Percentiles rank a stretch among this genome's conserved stretches.
These are phyloP conservation scores for Panellus pusillus DNA, from an alignment of 768 basidiomycete genomes.

Conservation along the genomic window DNA sequence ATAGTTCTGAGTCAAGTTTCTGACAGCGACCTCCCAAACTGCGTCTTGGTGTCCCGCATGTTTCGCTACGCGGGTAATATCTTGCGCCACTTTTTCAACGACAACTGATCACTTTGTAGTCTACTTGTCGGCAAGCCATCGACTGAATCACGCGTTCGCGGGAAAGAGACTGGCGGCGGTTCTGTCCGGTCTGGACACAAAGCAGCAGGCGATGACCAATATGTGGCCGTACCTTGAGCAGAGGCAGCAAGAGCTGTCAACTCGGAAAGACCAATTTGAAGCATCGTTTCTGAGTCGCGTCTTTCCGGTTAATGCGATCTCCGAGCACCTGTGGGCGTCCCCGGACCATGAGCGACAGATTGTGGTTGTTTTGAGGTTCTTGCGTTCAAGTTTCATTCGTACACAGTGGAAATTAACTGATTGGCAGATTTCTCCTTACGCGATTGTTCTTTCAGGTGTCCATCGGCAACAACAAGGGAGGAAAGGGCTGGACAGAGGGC, in stretches of 20 bases:
- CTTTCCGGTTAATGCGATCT: conserved; percentile 37
- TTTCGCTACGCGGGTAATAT: conserved; percentile 63
- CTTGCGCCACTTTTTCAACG: conserved; percentile 9
- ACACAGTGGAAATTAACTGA: background rate
- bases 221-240: conserved; percentile 71
- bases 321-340: conserved; percentile 53
- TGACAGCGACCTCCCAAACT: conserved; percentile 41
- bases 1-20: conserved; percentile 53
- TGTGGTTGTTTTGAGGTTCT: conserved; percentile 56
- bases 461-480: conserved; percentile 39
- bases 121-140: conserved; percentile 58
- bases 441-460: conserved; percentile 65
- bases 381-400: no score
- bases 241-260: conserved; percentile 44
- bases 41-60: conserved; percentile 55
- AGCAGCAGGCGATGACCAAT: conserved; percentile 50
- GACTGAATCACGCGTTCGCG: conserved; percentile 45
- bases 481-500: conserved; percentile 33
- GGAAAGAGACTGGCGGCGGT: conserved; percentile 49
- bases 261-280: conserved; percentile 40
- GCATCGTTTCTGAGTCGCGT: conserved; percentile 50
- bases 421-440: conserved; percentile 59
- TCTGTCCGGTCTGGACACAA: conserved; percentile 22
- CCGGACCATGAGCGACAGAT: conserved; percentile 61
- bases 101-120: conserved; percentile 37